Evolutionary conservation across 148 eudicot species (phyloP), one percentile per base, ranked within the genome.

Genomic region (Camellia granthamiana): DNA sequence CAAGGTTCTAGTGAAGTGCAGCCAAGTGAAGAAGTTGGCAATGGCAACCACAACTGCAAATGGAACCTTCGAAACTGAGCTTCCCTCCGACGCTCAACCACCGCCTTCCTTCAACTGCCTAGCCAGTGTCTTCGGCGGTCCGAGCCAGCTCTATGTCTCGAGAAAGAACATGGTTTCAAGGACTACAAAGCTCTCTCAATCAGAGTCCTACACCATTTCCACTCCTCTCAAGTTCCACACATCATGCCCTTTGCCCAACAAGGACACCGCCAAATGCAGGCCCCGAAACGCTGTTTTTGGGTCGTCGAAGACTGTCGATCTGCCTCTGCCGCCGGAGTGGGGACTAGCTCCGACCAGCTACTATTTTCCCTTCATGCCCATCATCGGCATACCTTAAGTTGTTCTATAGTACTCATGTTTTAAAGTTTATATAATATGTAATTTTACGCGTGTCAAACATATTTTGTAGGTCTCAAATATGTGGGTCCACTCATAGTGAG

Each of bases 331-430:
- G 5, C 87, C 90, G 15, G 97, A 90, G 75, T 92, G 86, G 86
- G 98, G 98, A 42, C 63, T 94, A 0, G 91, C 98, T 43, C 98
- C 98, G 14, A 61, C 88, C 75, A 91, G 92, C 88, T 83, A 79
- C 76, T 94, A 89, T 78, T 6, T 81, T 61, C 93, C 97, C 16
- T 84, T 88, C 79, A 0, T 92, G 30, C 98, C 97, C 65, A 94
- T 94, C 72, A 92, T 92, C 5, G 98, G 98, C 10, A 91, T 94
- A 55, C 98, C 98, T 10, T 94, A 78, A 86, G 52, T 2, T 16
- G 54, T 6, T 11, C 15, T 30, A 30, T 30, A 30, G 38, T 70
- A 46, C 1, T 30, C 38, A 72, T 47, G 59, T 72, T 51, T 54
- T 69, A 46, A 69, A 30, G 72, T 68, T 41, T 30, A 13, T 1